A percentile compares a stretch with the other conserved stretches of the same genome.
Evolutionary conservation across 306 rosid genomes (phyloP).

Genomic region (Corylus americana): DNA sequence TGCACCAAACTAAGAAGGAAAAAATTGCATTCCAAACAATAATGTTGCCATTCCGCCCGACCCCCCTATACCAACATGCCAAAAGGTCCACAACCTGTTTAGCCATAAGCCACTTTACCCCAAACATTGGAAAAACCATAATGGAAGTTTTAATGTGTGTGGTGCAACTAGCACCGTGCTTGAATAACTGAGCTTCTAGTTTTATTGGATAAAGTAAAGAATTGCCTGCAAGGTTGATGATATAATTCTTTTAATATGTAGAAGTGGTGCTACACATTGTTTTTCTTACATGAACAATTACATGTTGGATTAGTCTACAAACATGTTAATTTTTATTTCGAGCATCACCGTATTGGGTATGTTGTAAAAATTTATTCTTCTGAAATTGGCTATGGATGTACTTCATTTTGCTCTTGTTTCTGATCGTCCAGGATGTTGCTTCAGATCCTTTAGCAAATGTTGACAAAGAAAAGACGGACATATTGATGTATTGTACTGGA

Average conservation of each 20-base stretch:
- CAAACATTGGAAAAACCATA: no score
- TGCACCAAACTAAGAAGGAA: no score
- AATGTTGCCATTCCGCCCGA: no score
- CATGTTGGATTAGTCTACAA: no score
- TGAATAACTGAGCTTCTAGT: not conserved
- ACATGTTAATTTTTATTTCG: not conserved
- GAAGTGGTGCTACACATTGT: not conserved
- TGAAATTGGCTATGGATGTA: slow-evolving; percentile 25
- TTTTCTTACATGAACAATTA: not conserved
- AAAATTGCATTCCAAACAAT: no score
- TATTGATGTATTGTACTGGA: slow-evolving; percentile 96
- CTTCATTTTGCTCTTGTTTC: slow-evolving; percentile 23
- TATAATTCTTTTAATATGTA: not conserved
- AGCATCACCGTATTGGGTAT: slow-evolving; percentile 14
- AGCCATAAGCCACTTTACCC: no score
- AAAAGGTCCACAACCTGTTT: no score
- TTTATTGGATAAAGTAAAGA: not conserved
- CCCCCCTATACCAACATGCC: no score
- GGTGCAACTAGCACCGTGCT: not conserved
- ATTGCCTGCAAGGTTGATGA: not conserved
- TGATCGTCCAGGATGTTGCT: slow-evolving; percentile 54
- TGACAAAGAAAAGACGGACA: slow-evolving; percentile 61
- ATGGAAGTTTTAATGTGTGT: not conserved
- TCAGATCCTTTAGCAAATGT: slow-evolving; percentile 80
- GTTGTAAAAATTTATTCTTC: slow-evolving; percentile 16